Conservation (phyloP, 1,284 basidiomycete genomes). For the Takashimella koratensis region DNA sequence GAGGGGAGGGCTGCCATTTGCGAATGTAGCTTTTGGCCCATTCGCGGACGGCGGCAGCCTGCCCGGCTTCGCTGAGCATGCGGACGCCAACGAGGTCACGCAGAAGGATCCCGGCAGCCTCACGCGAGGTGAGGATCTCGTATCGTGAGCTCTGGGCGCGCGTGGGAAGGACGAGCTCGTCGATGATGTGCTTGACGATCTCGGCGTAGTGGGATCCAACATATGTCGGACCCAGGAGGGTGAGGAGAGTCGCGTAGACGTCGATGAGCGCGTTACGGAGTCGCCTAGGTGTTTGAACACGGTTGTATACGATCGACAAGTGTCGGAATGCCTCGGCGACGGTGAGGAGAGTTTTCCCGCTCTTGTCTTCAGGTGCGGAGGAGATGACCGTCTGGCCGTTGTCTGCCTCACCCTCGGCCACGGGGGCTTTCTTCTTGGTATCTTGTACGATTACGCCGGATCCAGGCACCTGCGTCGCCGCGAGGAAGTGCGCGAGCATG, state of each 20-base stretch:
- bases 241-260: constrained; percentile 76
- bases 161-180: constrained; percentile 63
- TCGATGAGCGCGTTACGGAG: constrained; percentile 82
- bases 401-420: constrained; percentile 59
- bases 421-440: constrained; percentile 58
- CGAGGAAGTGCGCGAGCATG: constrained; percentile 77
- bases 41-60: constrained; percentile 86
- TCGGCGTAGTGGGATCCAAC: constrained; percentile 78
- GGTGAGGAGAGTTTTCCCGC: constrained; percentile 68
- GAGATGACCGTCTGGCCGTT: constrained; percentile 54
- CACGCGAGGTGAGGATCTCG: constrained; percentile 70
- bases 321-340: constrained; percentile 76
- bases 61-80: constrained; percentile 87
- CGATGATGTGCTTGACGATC: constrained; percentile 73
- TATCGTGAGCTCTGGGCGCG: constrained; percentile 61
- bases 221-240: constrained; percentile 69
- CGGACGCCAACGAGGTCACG: constrained; percentile 81
- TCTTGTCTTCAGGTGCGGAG: constrained; percentile 56
- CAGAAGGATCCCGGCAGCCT: constrained; percentile 70
- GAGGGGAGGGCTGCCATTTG: constrained; percentile 79
- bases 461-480: constrained; percentile 75
- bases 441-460: constrained; percentile 48
- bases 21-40: constrained; percentile 75
- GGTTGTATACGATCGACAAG: constrained; percentile 76
- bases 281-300: constrained; percentile 63